Conservation (phyloP, 768 basidiomycete species). For the Hemileccinum rubropunctum region DNA sequence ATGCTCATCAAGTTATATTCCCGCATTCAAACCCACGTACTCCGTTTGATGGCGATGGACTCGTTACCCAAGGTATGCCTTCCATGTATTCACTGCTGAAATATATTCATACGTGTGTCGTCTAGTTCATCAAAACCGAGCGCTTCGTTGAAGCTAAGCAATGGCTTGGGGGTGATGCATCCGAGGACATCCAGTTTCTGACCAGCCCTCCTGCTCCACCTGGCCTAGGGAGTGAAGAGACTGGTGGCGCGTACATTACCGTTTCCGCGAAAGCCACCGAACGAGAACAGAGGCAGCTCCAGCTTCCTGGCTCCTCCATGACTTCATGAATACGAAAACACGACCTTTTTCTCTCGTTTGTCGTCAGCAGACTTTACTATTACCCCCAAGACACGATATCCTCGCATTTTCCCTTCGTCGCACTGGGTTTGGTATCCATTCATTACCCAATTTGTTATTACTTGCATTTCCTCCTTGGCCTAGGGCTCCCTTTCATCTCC, state of each 20-base stretch:
- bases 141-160: conserved; percentile 77
- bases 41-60: conserved; percentile 97
- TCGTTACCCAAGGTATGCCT: conserved; percentile 88
- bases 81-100: conserved; percentile 1
- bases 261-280: conserved; percentile 79
- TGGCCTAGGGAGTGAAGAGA: conserved; percentile 65
- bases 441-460: conserved; percentile 21
- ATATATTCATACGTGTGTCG: conserved; percentile 7
- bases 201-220: conserved; percentile 65
- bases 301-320: conserved; percentile 24
- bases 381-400: conserved; percentile 29
- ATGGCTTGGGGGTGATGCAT: conserved; percentile 75
- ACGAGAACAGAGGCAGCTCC: conserved; percentile 41
- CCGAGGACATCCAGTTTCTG: conserved; percentile 56
- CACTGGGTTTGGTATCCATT: conserved; percentile 24
- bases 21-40: conserved; percentile 95
- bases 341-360: conserved; percentile 8
- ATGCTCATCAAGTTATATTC: conserved; percentile 92
- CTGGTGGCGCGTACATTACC: conserved; percentile 84
- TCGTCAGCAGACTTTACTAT: conserved; percentile 23
- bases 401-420: conserved; percentile 18
- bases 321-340: conserved; percentile 27
- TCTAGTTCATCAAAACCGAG: conserved; percentile 84
- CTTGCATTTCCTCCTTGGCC: conserved; percentile 17
- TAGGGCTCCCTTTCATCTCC: conserved; percentile 19